Evolutionary conservation across 805 yeast genomes (phyloP).

Genomic region (Barnettozyma sp.): DNA sequence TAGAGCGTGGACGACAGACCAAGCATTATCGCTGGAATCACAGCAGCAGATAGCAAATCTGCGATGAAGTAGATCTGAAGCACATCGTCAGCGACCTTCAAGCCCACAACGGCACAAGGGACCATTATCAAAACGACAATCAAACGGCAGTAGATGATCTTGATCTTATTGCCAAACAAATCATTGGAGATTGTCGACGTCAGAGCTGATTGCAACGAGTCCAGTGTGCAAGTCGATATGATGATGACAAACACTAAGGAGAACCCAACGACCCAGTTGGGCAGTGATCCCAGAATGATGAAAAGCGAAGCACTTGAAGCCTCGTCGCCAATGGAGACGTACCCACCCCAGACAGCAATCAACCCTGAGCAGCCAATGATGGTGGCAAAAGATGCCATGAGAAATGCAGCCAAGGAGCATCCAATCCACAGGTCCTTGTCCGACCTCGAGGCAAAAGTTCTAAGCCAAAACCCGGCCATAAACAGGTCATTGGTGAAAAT

Average conservation of each 20-base stretch:
- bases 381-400: constrained; percentile 55
- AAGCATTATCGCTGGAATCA: constrained; percentile 75
- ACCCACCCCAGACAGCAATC: constrained; percentile 85
- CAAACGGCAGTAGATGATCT: constrained; percentile 57
- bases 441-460: constrained; percentile 84
- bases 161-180: constrained; percentile 73
- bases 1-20: constrained; percentile 65
- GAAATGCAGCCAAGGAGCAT: constrained; percentile 64
- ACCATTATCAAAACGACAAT: constrained; percentile 71
- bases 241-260: constrained; percentile 66
- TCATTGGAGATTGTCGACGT: constrained; percentile 88
- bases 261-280: constrained; percentile 82
- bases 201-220: constrained; percentile 81
- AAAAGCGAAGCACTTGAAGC: constrained; percentile 67
- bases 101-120: constrained; percentile 83
- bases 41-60: constrained; percentile 80
- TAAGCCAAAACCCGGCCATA: constrained; percentile 87
- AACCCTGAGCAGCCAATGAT: constrained; percentile 80
- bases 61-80: constrained; percentile 86
- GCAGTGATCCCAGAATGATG: constrained; percentile 62
- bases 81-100: constrained; percentile 74
- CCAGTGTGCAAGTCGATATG: constrained; percentile 83
- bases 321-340: constrained; percentile 37
- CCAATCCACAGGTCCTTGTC: constrained; percentile 73
- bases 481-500: constrained; percentile 87